Percentiles rank a stretch among this genome's conserved stretches.
Conservation (phyloP, 108 stramenopile species). For the Cyclostephanos tholiformis region DNA sequence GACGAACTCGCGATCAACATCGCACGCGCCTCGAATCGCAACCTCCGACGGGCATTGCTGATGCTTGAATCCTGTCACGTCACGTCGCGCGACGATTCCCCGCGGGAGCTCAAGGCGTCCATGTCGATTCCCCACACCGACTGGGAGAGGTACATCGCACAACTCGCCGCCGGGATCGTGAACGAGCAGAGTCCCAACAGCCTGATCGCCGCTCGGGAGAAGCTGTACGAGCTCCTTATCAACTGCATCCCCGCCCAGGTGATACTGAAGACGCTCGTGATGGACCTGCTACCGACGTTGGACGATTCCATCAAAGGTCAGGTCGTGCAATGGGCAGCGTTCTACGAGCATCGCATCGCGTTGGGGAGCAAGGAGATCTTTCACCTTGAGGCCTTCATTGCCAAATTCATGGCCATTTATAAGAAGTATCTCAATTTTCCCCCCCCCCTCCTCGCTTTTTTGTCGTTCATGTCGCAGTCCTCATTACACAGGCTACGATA, state of each 20-base stretch:
- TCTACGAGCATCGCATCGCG: conserved; percentile 94
- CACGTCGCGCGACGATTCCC: conserved; percentile 57
- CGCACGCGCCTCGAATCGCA: conserved; percentile 79
- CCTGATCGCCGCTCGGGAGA: conserved; percentile 88
- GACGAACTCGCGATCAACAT: conserved; percentile 79
- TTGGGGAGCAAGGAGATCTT: conserved; percentile 97
- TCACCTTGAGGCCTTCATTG: conserved; percentile 98
- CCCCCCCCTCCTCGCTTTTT: too few relatives aligned
- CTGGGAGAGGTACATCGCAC: conserved; percentile 95
- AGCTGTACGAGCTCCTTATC: conserved; percentile 95
- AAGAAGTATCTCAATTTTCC: conserved; percentile 90
- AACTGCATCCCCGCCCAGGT: conserved; percentile 97
- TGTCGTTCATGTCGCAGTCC: too few relatives aligned
- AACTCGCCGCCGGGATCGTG: conserved; percentile 84
- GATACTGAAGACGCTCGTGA: conserved; percentile 88
- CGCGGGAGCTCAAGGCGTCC: conserved; percentile 43
- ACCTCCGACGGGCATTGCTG: conserved; percentile 94
- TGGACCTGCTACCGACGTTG: conserved; percentile 82
- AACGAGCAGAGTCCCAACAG: conserved; percentile 88
- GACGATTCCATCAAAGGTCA: conserved; percentile 90
- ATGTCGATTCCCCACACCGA: conserved; percentile 75
- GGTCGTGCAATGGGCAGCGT: conserved; percentile 93
- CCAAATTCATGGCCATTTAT: conserved; percentile 97
- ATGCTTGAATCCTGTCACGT: conserved; percentile 95
- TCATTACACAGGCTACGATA: too few relatives aligned